Evolutionary conservation across 305 asterid genomes (phyloP).

Genomic region (Solanum hybrid): DNA sequence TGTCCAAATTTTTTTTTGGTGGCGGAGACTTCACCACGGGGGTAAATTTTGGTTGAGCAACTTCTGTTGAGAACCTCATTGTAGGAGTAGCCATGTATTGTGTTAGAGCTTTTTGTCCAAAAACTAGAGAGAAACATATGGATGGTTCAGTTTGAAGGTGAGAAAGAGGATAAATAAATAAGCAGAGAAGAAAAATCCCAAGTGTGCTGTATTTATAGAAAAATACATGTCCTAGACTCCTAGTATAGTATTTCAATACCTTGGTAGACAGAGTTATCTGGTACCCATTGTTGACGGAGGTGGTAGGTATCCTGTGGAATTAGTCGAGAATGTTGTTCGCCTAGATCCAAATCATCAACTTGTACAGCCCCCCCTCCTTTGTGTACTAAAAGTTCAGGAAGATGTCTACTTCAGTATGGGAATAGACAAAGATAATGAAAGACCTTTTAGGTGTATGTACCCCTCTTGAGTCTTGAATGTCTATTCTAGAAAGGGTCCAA

Average conservation of each 20-base stretch:
- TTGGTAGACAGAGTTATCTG: background rate
- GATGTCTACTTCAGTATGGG: background rate
- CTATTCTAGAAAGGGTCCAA: background rate
- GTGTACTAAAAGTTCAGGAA: slow-evolving; percentile 11
- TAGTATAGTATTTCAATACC: slow-evolving; percentile 7
- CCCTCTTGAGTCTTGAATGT: background rate
- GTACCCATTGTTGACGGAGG: background rate
- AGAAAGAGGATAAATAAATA: background rate
- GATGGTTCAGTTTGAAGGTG: background rate
- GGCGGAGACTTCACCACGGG: slow-evolving; percentile 29
- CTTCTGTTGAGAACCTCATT: slow-evolving; percentile 39
- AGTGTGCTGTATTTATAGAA: background rate
- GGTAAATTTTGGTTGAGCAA: slow-evolving; percentile 39
- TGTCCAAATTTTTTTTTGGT: slow-evolving; percentile 26
- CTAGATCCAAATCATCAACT: background rate
- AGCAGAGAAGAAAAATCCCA: background rate
- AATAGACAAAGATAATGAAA: background rate
- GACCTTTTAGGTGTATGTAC: background rate
- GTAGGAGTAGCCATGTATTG: slow-evolving; percentile 29
- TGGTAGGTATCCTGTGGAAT: background rate
- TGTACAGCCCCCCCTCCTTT: background rate
- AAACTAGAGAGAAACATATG: background rate
- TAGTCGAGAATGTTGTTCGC: background rate
- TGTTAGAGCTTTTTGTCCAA: background rate
- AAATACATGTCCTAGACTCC: background rate